Evolutionary conservation across 345 rosid genomes (phyloP), one percentile per base, ranked within the genome.

Genomic region (Eutrema heterophyllum): DNA sequence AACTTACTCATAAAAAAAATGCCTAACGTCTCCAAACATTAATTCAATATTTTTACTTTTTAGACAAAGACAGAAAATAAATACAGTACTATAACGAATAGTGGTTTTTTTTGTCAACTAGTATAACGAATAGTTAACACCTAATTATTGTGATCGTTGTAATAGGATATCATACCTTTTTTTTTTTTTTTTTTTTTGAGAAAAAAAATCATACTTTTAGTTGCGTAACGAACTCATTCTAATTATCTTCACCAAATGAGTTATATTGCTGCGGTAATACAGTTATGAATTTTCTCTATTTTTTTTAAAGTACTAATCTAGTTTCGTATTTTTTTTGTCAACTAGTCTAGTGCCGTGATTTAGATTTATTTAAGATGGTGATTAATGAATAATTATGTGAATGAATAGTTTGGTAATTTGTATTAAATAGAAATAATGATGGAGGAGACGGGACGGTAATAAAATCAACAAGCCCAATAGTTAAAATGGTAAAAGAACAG

Each of bases 21-120:
- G 63, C 63, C 76, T 72, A 64, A 54, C 77, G 70, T 72, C 64
- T 64, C 69, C 18, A 29, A 26, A 41, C 70, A 63, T 51, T 72
- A 4, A 13, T 12, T 48, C 41, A 43, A 43, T n/a, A 7, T 44
- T 41, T 43, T 29, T 49, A 50, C 4, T 6, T 9, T 32, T 16
- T 36, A 7, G 2, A 24, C 21, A 6, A 30, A 41, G 27, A 27
- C 58, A 68, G 21, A 56, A 70, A 45, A 35, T 33, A 50, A 10
- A 26, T 29, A 29, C 6, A 18, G 21, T 65, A 32, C 4, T 65
- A 8, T 33, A 33, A 21, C 13, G 13, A 49, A 48, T 13, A 48
- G n/a, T n/a, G 27, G 44, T 12, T 44, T 24, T 40, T 29, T 44
- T 56, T 33, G 27, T 15, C 60, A 44, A 16, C 32, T 44, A 35